phyloP scores from a whole-genome alignment of 2,329 filamentous ascomycete species.

The Aspergillus aculeatus region DNA sequence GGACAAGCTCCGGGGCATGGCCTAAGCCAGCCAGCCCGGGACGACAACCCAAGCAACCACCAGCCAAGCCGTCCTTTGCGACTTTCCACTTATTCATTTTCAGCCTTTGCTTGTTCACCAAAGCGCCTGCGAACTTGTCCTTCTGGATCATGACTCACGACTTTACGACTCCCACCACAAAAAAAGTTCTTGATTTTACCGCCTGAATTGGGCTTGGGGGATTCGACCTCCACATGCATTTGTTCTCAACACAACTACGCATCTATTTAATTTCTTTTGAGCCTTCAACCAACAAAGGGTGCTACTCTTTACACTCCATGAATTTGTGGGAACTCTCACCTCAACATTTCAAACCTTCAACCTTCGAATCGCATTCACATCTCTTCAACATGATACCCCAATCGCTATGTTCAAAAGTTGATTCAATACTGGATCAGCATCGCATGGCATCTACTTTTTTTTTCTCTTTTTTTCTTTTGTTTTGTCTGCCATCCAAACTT shows the following conservation, averaged over 20 bases:
- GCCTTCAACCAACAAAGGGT: background rate
- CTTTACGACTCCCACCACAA: slow-evolving; percentile 16
- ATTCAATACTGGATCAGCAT: background rate
- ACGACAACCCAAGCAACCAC: background rate
- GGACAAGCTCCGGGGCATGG: slow-evolving; percentile 40
- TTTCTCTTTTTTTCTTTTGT: background rate
- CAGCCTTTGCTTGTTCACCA: slow-evolving; percentile 11
- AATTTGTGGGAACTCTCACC: background rate
- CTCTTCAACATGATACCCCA: slow-evolving; percentile 12
- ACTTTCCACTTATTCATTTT: background rate
- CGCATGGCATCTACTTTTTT: background rate
- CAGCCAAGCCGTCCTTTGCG: background rate
- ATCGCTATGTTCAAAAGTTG: background rate
- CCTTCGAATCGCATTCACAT: background rate
- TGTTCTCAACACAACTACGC: background rate
- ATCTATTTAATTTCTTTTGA: background rate
- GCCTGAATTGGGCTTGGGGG: background rate
- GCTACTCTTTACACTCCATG: background rate
- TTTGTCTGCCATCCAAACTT: background rate
- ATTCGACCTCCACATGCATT: slow-evolving; percentile 14
- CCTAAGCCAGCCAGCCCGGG: slow-evolving; percentile 21
- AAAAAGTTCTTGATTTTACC: slow-evolving; percentile 27
- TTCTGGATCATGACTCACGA: slow-evolving; percentile 23
- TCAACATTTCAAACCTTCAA: background rate
- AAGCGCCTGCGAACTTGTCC: background rate